Percentiles rank a stretch among this genome's conserved stretches.
Conservation (phyloP, 1,284 basidiomycete genomes). For the Limonomyces culmigenus region DNA sequence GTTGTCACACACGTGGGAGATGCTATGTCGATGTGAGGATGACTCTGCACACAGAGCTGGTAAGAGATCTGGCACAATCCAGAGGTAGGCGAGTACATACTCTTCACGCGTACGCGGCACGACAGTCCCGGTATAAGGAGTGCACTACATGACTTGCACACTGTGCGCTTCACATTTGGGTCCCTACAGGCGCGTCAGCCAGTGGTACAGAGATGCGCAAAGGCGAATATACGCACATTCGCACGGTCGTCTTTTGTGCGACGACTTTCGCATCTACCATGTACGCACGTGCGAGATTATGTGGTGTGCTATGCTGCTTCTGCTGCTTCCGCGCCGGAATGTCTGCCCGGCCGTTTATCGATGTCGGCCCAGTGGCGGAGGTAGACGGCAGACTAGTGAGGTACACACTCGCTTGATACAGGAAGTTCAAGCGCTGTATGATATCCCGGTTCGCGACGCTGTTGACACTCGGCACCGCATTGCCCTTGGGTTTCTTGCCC, state of each 20-base stretch:
- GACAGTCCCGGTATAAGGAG: conserved; percentile 54
- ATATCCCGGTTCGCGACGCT: conserved; percentile 51
- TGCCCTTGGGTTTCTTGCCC: conserved; percentile 43
- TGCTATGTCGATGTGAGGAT: conserved; percentile 28
- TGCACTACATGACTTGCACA: conserved; percentile 51
- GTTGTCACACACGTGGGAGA: conserved; percentile 36
- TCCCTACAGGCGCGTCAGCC: conserved; percentile 31
- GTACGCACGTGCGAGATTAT: conserved; percentile 45
- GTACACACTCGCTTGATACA: conserved; percentile 65
- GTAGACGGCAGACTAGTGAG: conserved; percentile 25
- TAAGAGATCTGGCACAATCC: conserved; percentile 1
- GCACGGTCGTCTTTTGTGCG: conserved; percentile 55
- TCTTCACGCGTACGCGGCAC: conserved; percentile 40
- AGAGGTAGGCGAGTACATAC: conserved; percentile 20
- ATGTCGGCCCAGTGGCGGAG: conserved; percentile 1
- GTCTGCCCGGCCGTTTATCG: conserved; percentile 1
- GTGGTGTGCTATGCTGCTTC: conserved; percentile 9
- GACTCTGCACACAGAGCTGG: conserved; percentile 21
- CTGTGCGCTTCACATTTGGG: conserved; percentile 57
- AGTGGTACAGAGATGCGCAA: not conserved
- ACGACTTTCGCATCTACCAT: conserved; percentile 50
- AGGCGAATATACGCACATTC: conserved; percentile 33
- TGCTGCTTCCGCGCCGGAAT: not conserved
- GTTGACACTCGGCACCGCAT: conserved; percentile 35
- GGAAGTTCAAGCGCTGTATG: conserved; percentile 66